Evolutionary conservation across 2,329 filamentous ascomycete species (phyloP).

Genomic region (Penicillium sclerotigenum): DNA sequence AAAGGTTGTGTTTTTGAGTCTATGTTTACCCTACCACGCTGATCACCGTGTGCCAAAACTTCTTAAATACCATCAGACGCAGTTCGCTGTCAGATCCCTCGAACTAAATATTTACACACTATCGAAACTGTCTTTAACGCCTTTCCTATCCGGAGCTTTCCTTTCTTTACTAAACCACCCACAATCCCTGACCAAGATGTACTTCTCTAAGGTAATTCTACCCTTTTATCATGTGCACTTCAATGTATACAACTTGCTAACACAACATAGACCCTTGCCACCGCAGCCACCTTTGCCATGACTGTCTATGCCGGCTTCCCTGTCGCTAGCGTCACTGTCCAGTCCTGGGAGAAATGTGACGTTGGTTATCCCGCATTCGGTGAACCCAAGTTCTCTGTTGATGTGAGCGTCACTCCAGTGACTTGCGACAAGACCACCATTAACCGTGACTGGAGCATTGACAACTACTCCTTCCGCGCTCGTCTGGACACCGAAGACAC

Average conservation of each 20-base stretch:
- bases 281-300: constrained; percentile 18
- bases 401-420: constrained; percentile 12
- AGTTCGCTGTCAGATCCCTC: not conserved
- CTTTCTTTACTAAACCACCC: not conserved
- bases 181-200: constrained; percentile 16
- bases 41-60: constrained; percentile 9
- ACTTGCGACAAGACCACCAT: constrained; percentile 23
- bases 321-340: constrained; percentile 21
- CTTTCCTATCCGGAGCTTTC: not conserved
- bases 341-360: constrained; percentile 23
- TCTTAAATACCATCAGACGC: constrained; percentile 17
- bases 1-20: not conserved
- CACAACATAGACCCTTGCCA: constrained; percentile 16
- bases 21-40: constrained; percentile 10
- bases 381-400: constrained; percentile 14
- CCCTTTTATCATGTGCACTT: not conserved
- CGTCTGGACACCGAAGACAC: constrained; percentile 22
- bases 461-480: constrained; percentile 21
- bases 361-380: constrained; percentile 13
- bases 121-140: constrained; percentile 6
- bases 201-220: constrained; percentile 19
- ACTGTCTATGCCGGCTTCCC: constrained; percentile 19
- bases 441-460: constrained; percentile 22
- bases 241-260: not conserved
- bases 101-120: not conserved